Percentiles rank a stretch among this genome's conserved stretches.
phyloP scores from a whole-genome alignment of 1,284 basidiomycete species.

The Ceratobasidium sp. region DNA sequence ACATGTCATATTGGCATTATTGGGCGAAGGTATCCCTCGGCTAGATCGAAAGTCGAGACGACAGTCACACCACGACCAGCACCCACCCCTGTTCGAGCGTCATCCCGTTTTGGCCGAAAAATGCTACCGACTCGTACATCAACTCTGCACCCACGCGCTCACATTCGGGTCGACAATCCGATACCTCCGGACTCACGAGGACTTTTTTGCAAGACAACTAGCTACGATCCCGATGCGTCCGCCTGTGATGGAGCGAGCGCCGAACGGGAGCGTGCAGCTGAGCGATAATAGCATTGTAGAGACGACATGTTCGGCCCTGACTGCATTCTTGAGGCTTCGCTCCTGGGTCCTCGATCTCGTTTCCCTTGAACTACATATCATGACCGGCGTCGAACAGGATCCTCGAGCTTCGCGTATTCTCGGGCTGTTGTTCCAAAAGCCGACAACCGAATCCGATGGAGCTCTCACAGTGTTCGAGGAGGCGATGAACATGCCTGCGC shows the following conservation, averaged over 20 bases:
- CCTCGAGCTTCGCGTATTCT: constrained; percentile 80
- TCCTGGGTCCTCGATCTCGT: constrained; percentile 89
- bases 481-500: constrained; percentile 70
- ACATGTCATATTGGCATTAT: constrained; percentile 84
- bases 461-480: constrained; percentile 57
- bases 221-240: constrained; percentile 76
- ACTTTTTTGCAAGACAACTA: constrained; percentile 91
- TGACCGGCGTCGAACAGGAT: constrained; percentile 81
- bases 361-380: constrained; percentile 90
- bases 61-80: constrained; percentile 55
- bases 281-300: constrained; percentile 77
- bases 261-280: constrained; percentile 78
- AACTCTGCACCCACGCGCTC: constrained; percentile 87
- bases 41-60: constrained; percentile 60
- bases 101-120: constrained; percentile 89
- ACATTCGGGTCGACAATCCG: constrained; percentile 88
- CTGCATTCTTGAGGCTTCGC: constrained; percentile 85
- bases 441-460: constrained; percentile 60
- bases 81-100: constrained; percentile 70
- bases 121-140: constrained; percentile 86
- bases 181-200: constrained; percentile 89
- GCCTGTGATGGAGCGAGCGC: constrained; percentile 62
- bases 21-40: constrained; percentile 77
- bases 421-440: constrained; percentile 76
- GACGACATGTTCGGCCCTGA: constrained; percentile 81